phyloP scores from a whole-genome alignment of 371 early-diverging fungal genomes.

The Rhizopus sp. region DNA sequence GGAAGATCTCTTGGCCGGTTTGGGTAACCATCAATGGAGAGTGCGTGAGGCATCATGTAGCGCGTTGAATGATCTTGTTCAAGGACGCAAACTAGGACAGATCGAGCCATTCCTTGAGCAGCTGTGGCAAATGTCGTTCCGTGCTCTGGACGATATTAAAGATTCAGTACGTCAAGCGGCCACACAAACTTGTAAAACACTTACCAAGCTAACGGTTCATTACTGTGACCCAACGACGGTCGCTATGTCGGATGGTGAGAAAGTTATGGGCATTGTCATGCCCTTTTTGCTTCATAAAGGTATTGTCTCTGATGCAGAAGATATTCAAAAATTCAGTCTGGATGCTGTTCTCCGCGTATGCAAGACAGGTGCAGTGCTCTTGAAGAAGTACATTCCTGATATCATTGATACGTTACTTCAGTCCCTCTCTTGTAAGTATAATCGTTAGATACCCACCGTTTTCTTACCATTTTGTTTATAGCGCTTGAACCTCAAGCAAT shows the following conservation, averaged over 20 bases:
- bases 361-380: constrained; percentile 70
- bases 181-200: constrained; percentile 74
- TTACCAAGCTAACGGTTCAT: constrained; percentile 80
- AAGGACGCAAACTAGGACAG: constrained; percentile 67
- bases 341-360: constrained; percentile 81
- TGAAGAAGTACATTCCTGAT: constrained; percentile 74
- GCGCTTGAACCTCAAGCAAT: constrained; percentile 59
- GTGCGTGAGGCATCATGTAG: constrained; percentile 80
- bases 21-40: constrained; percentile 88
- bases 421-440: constrained; percentile 67
- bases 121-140: constrained; percentile 89
- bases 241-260: constrained; percentile 59
- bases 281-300: constrained; percentile 88
- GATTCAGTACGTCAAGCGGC: constrained; percentile 89
- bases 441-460: background rate
- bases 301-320: constrained; percentile 82
- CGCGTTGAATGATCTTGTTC: constrained; percentile 77
- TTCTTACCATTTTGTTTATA: constrained; percentile 5
- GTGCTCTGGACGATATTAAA: constrained; percentile 92
- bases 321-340: constrained; percentile 85
- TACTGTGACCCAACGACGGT: constrained; percentile 80
- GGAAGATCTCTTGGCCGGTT: constrained; percentile 70
- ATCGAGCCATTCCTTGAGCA: constrained; percentile 76
- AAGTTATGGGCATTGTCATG: constrained; percentile 77
- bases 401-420: constrained; percentile 80